A percentile compares a stretch with the other conserved stretches of the same genome.
These are phyloP conservation scores for Fraxinus excelsior DNA, from an alignment of 257 asterid species.

Conservation along the genomic window DNA sequence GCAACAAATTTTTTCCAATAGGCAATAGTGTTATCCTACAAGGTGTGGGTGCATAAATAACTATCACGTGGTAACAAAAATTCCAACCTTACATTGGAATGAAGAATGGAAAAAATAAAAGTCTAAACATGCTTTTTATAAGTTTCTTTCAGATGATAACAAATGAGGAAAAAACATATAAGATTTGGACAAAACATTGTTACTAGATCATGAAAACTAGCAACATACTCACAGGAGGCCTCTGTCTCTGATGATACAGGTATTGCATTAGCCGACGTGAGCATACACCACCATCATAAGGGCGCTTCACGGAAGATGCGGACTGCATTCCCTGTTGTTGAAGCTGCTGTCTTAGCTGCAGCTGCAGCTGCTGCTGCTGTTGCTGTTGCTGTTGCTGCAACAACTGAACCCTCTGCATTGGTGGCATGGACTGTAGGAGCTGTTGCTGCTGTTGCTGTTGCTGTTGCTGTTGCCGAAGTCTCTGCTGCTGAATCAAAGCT, in stretches of 20 bases:
- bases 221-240: slow-evolving; percentile 75
- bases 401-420: slow-evolving; percentile 77
- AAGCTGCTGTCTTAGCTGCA: slow-evolving; percentile 72
- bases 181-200: background rate
- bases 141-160: no score
- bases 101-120: slow-evolving; percentile 13
- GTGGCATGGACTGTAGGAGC: slow-evolving; percentile 78
- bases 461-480: slow-evolving; percentile 62
- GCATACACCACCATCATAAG: slow-evolving; percentile 88
- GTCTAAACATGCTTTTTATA: slow-evolving; percentile 12
- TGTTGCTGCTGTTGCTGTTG: slow-evolving; percentile 68
- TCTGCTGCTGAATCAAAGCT: slow-evolving; percentile 82
- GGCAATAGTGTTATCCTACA: slow-evolving; percentile 83
- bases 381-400: slow-evolving; percentile 91
- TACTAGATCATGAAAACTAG: slow-evolving; percentile 14
- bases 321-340: slow-evolving; percentile 74
- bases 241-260: slow-evolving; percentile 89
- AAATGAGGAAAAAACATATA: slow-evolving; percentile 1
- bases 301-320: slow-evolving; percentile 65
- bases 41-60: slow-evolving; percentile 17
- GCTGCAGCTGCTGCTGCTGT: slow-evolving; percentile 57
- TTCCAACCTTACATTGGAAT: slow-evolving; percentile 8
- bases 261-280: slow-evolving; percentile 97
- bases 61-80: slow-evolving; percentile 13
- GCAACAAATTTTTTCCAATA: slow-evolving; percentile 98